These are phyloP conservation scores for Eucalyptus erythrocorys DNA, from an alignment of 345 rosid species.

Conservation along the genomic window DNA sequence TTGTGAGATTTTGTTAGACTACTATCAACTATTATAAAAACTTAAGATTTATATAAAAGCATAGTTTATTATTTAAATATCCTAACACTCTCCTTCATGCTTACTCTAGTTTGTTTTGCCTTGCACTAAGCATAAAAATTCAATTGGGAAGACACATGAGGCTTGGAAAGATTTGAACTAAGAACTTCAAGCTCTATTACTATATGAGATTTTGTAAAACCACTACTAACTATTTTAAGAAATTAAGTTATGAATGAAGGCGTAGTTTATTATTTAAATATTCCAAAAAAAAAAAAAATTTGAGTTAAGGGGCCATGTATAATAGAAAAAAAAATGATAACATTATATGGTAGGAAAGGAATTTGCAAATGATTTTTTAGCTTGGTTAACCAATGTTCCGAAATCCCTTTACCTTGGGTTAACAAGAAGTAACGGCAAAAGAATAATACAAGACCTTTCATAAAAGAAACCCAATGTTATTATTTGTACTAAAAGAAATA, in stretches of 20 bases:
- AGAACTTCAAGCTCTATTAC: rapidly evolving
- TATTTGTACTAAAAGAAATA: neutral
- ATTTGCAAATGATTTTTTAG: neutral
- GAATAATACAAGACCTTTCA: neutral
- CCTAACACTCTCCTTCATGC: too few relatives aligned
- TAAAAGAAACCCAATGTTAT: neutral
- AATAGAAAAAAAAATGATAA: too few relatives aligned
- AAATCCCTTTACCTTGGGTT: neutral
- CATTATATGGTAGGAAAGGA: neutral
- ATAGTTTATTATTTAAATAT: too few relatives aligned
- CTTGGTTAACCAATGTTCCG: too few relatives aligned
- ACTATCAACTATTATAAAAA: too few relatives aligned
- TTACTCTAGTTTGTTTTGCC: rapidly evolving
- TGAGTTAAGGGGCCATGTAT: neutral
- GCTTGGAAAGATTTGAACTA: rapidly evolving
- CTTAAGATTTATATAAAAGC: too few relatives aligned
- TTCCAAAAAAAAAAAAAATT: neutral
- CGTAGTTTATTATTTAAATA: too few relatives aligned
- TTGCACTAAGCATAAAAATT: too few relatives aligned
- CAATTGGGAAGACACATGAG: too few relatives aligned
- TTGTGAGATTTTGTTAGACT: neutral
- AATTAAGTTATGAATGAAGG: rapidly evolving
- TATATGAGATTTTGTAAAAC: too few relatives aligned
- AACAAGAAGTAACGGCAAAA: neutral
- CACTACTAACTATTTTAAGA: rapidly evolving